Evolutionary conservation across 257 asterid genomes (phyloP).

Genomic region (Leptodermis oblonga): DNA sequence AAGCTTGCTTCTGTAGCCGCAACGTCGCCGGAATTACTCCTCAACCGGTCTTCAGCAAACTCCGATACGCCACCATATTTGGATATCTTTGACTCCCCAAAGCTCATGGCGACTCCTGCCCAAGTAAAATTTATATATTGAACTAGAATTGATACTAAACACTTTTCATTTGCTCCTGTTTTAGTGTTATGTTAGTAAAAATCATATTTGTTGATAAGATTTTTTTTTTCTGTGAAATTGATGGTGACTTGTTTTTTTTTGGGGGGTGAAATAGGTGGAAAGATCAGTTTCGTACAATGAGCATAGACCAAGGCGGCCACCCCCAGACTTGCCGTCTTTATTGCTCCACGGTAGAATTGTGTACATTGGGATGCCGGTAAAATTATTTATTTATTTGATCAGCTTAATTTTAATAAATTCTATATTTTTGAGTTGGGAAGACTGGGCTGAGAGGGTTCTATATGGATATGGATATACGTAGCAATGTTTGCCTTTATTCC

Average conservation of each 20-base stretch:
- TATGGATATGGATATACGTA: not conserved
- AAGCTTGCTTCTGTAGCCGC: constrained; percentile 77
- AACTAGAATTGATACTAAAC: not conserved
- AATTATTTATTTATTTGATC: not conserved
- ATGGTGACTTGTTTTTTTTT: constrained; percentile 17
- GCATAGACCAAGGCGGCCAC: constrained; percentile 71
- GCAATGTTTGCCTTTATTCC: not conserved
- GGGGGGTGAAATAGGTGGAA: constrained; percentile 57
- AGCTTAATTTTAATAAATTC: not conserved
- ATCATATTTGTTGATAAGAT: not conserved
- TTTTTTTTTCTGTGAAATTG: not conserved
- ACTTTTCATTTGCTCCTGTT: not conserved
- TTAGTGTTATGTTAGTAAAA: not conserved
- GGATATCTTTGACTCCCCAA: constrained; percentile 67
- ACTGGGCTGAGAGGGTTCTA: not conserved
- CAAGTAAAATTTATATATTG: constrained; percentile 29
- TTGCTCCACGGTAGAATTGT: constrained; percentile 76
- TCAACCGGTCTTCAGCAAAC: constrained; percentile 40
- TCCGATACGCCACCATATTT: constrained; percentile 58
- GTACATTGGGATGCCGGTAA: constrained; percentile 93
- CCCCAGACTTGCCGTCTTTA: constrained; percentile 87
- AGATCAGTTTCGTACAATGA: constrained; percentile 70
- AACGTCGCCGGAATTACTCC: constrained; percentile 54
- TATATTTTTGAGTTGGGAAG: not conserved
- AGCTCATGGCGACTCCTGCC: constrained; percentile 85